Evolutionary conservation across 2,329 filamentous ascomycete genomes (phyloP), one percentile per base, ranked within the genome.

Genomic region (Nemania sp.): DNA sequence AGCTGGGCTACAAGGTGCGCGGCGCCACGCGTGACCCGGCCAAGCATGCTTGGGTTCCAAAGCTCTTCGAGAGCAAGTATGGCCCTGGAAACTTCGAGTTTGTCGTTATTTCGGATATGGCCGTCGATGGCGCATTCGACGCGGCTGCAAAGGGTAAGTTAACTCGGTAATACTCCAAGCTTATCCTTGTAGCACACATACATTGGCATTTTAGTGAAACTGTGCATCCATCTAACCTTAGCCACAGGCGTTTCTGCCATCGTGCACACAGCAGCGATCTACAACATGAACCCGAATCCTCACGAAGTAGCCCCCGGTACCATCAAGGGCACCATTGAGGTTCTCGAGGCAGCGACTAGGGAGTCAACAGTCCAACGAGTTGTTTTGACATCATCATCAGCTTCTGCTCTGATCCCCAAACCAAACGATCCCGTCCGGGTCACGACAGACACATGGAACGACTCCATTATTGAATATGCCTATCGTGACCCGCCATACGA

Each of bases 1-100:
- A 72, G 0, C 72, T 73, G 0, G 83, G 83, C 6, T 85, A 81
- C 69, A 77, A 76, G 3, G 83, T 86, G 18, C 81, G 82, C 15
- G 84, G 73, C 15, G 71, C 73, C 2, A 62, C 65, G 7, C 73
- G 73, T 27, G 57, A 56, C 29, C 27, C 51, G 3, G 32, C 62
- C 5, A 73, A 69, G 52, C 64, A 71, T 20, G 55, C 56, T n/a
- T 75, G 74, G 73, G 0, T 75, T n/a, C 35, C 51, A 8, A 53
- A 68, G 0, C 41, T 69, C 7, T 75, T 73, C 32, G 62, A 69
- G 7, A 15, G 41, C 6, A 71, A 70, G n/a, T 72, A 76, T 54
- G 73, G 72, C 18, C 11, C 51, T 1, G 72, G 60, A 3, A 64
- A 66, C 3, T 73, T 75, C 41, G 72, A 74, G 27, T 45, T 75